Conservation (phyloP, 2,329 filamentous ascomycete genomes). For the Pyrenophora graminea region DNA sequence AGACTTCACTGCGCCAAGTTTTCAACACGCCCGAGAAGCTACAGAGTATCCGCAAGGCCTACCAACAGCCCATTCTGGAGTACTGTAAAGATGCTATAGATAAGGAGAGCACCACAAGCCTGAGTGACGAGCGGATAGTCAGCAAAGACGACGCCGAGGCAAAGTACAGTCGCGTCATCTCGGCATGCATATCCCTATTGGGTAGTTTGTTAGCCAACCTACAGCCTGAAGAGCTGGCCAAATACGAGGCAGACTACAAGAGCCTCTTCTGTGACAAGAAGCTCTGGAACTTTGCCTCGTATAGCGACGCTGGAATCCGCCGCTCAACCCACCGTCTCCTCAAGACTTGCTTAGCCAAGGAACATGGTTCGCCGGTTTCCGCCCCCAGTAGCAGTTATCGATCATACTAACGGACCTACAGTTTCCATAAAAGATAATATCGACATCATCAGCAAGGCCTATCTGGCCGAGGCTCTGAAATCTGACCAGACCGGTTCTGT, state of each 20-base stretch:
- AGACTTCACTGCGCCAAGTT: conserved; percentile 74
- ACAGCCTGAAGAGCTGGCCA: conserved; percentile 59
- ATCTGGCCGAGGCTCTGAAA: conserved; percentile 75
- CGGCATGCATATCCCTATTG: conserved; percentile 61
- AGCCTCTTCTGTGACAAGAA: conserved; percentile 66
- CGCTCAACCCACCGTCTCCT: conserved; percentile 62
- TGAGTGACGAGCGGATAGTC: conserved; percentile 88
- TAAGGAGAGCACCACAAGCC: conserved; percentile 75
- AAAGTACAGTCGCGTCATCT: conserved; percentile 82
- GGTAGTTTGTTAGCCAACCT: conserved; percentile 57
- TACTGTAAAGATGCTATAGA: conserved; percentile 78
- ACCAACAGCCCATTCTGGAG: conserved; percentile 77
- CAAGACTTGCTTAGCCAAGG: conserved; percentile 55
- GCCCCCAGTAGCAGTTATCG: neutral
- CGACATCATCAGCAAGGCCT: conserved; percentile 66
- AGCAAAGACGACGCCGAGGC: conserved; percentile 81
- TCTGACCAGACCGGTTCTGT: conserved; percentile 75
- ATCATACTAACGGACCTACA: neutral
- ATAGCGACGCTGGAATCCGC: conserved; percentile 62
- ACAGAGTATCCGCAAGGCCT: conserved; percentile 75
- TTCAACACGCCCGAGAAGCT: conserved; percentile 81
- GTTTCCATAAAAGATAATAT: conserved; percentile 45
- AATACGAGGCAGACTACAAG: conserved; percentile 66
- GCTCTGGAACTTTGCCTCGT: conserved; percentile 63
- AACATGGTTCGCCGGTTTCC: conserved; percentile 41